Evolutionary conservation across 345 rosid genomes (phyloP), one percentile per base, ranked within the genome.

Genomic region (Citrus sinensis): DNA sequence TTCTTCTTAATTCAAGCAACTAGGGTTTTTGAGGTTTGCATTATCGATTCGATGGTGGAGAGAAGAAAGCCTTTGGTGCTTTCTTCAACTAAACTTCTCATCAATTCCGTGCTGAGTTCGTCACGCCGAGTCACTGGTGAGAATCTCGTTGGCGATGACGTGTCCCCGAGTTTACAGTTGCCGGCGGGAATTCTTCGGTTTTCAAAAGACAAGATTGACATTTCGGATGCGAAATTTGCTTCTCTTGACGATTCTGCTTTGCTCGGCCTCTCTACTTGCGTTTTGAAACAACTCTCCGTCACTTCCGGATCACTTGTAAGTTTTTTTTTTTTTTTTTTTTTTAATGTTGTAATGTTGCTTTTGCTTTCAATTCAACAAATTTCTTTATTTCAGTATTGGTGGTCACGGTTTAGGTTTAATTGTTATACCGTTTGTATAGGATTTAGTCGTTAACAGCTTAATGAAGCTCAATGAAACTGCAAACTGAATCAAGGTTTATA

Each of bases 241-340:
- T 74, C 88, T 58, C 82, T 93, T 2, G 93, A 93, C 78, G 93
- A 86, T 79, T 89, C 93, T 39, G 80, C 93, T 73, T 67, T 91
- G 74, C 76, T 94, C 24, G 97, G 95, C 40, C 88, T 94, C 76
- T 89, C 97, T 3, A 89, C 89, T 67, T 83, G 89, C 58, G 86
- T 85, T 76, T 90, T 96, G 63, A 94, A 96, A 82, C 85, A 71
- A 81, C 85, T 96, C 35, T 87, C 90, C 5, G 25, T 91, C 32
- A 85, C 91, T 76, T 90, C 97, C 54, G 96, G 92, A 37, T 94
- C 99, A n/a, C 86, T 87, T 86, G 99, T 96, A 81, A 83, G 80
- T 32, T 34, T 73, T 17, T 9, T 24, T 24, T 24, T 24, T 24
- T 42, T 27, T 40, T 59, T 34, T 70, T 32, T 9, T 62, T 60